Evolutionary conservation across 1,284 basidiomycete species (phyloP), one percentile per base, ranked within the genome.

Genomic region (Leccinum subfulvum): DNA sequence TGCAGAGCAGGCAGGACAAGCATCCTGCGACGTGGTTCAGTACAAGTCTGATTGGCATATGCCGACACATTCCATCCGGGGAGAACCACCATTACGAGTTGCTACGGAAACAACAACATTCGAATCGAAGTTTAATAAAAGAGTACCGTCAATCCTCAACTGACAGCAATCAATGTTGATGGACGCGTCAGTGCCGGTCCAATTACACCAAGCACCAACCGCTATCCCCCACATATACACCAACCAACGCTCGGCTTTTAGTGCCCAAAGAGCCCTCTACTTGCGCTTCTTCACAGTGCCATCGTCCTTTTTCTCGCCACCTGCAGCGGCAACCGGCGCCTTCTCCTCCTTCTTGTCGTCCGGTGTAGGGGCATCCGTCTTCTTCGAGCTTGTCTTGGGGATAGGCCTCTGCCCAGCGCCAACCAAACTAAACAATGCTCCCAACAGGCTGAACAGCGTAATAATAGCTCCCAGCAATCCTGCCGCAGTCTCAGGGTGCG

Each of bases 401-500:
- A 90, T 81, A 28, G 90, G 85, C 73, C 88, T 87, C 74, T 89
- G 84, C 59, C 83, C 80, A 61, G 82, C 82, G 65, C 92, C 89
- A 74, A 94, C 83, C 71, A 95, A 79, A 62, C 93, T 89, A 65
- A 93, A 84, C 70, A 95, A 79, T 59, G 86, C 84, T 66, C 87
- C 90, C 68, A 97, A 77, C 85, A 96, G 88, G 63, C 90, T 91
- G 73, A 97, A 84, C 69, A 96, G 74, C 53, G 90, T 92, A 70
- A 95, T 81, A 60, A 92, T 70, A 57, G 84, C 85, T 64, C 87
- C 88, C 65, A 81, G 82, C 65, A 97, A 81, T 66, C 86, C 90
- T 60, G 84, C 90, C 69, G 89, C 94, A 62, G 92, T 92, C 77
- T 94, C 90, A 60, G 95, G 95, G 68, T 92, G 85, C 35, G 87